phyloP scores from a whole-genome alignment of 495 filamentous ascomycete species.

The Penicillium manginii region DNA sequence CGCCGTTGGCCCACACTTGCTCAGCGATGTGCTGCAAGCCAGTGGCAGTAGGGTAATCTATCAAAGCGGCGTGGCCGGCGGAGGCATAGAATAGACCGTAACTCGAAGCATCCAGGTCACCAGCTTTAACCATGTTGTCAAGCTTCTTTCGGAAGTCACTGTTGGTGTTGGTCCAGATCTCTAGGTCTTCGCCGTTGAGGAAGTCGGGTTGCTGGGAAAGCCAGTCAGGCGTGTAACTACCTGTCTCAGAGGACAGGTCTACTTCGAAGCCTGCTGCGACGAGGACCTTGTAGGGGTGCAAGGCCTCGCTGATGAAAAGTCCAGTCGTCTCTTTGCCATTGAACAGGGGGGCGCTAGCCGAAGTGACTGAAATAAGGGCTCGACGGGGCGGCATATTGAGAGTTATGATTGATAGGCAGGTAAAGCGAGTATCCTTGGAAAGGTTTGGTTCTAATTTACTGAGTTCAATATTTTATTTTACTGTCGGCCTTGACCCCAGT shows the following conservation, averaged over 20 bases:
- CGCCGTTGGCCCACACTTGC: conserved; percentile 41
- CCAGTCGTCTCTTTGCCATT: conserved; percentile 14
- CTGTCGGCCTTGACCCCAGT: too few relatives aligned
- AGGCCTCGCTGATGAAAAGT: conserved; percentile 53
- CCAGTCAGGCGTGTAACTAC: conserved; percentile 50
- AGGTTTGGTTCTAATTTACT: too few relatives aligned
- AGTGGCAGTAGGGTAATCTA: conserved; percentile 52
- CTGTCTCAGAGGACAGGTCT: conserved; percentile 53
- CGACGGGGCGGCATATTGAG: neutral
- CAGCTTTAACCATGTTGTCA: conserved; percentile 33
- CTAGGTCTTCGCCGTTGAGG: conserved; percentile 39
- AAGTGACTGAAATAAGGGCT: neutral
- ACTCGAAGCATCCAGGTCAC: conserved; percentile 24
- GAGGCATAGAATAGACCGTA: conserved; percentile 53
- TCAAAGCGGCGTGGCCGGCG: conserved; percentile 50
- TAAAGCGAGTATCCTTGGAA: too few relatives aligned
- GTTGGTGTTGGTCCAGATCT: conserved; percentile 41
- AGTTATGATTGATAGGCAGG: neutral
- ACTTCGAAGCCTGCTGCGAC: conserved; percentile 50
- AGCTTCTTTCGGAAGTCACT: conserved; percentile 47
- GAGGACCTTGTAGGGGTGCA: conserved; percentile 53
- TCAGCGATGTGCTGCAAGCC: conserved; percentile 43
- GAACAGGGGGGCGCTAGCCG: neutral
- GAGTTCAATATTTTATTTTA: too few relatives aligned
- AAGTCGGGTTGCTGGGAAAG: conserved; percentile 47